These are phyloP conservation scores for Nemania abortiva DNA, from an alignment of 2,329 filamentous ascomycete species.

Conservation along the genomic window DNA sequence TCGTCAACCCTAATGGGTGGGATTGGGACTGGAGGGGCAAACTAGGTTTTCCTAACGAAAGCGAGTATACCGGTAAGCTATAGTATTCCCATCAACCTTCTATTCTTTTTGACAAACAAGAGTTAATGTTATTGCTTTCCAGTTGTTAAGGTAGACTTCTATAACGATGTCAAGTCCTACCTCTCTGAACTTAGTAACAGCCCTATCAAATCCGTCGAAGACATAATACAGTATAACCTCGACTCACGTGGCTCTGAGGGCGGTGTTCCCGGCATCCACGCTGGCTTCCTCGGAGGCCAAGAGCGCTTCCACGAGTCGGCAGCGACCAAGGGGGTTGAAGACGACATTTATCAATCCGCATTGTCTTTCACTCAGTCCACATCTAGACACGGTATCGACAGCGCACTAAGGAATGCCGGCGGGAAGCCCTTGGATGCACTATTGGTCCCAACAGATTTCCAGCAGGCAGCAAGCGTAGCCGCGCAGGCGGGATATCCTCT, in stretches of 20 bases:
- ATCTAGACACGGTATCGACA: slow-evolving; percentile 76
- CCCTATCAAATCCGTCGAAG: slow-evolving; percentile 67
- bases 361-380: slow-evolving; percentile 70
- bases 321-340: slow-evolving; percentile 68
- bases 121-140: not conserved
- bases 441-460: slow-evolving; percentile 76
- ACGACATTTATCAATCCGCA: slow-evolving; percentile 76
- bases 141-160: slow-evolving; percentile 77
- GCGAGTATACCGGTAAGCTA: slow-evolving; percentile 69
- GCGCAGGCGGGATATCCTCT: slow-evolving; percentile 82
- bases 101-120: not conserved
- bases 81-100: not conserved
- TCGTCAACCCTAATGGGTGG: slow-evolving; percentile 77
- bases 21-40: slow-evolving; percentile 76
- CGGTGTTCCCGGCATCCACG: slow-evolving; percentile 68
- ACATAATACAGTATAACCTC: slow-evolving; percentile 73
- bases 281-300: slow-evolving; percentile 77
- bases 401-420: slow-evolving; percentile 64
- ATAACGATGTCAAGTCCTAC: slow-evolving; percentile 71
- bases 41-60: slow-evolving; percentile 75
- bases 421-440: slow-evolving; percentile 68
- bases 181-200: slow-evolving; percentile 73
- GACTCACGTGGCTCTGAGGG: slow-evolving; percentile 76
- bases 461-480: slow-evolving; percentile 75
- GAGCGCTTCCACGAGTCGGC: slow-evolving; percentile 77